Evolutionary conservation across 2,329 filamentous ascomycete genomes (phyloP).

Genomic region (Emergomyces pasteurianus): DNA sequence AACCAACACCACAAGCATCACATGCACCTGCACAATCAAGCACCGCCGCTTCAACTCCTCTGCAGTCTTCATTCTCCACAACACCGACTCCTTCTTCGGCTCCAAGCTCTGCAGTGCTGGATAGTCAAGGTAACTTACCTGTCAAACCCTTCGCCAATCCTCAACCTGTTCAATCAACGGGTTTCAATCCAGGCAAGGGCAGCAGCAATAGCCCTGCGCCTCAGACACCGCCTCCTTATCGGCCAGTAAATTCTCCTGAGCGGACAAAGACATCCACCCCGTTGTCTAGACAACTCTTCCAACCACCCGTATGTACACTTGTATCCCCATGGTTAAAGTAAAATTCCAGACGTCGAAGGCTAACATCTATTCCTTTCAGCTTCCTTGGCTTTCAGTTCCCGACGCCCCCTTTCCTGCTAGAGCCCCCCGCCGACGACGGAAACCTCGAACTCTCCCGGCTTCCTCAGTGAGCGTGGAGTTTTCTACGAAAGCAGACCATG

Average conservation of each 20-base stretch:
- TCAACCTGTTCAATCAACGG: slow-evolving; percentile 14
- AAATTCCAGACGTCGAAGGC: neutral
- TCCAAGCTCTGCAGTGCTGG: slow-evolving; percentile 17
- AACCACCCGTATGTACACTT: slow-evolving; percentile 16
- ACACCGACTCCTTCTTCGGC: slow-evolving; percentile 25
- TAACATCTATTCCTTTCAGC: slow-evolving; percentile 19
- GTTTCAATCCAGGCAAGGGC: slow-evolving; percentile 9
- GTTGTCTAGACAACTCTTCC: slow-evolving; percentile 12
- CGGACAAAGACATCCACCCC: slow-evolving; percentile 11
- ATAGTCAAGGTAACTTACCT: slow-evolving; percentile 19
- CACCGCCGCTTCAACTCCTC: slow-evolving; percentile 23
- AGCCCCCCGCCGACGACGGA: slow-evolving; percentile 37
- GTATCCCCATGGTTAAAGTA: slow-evolving; percentile 18
- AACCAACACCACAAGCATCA: slow-evolving; percentile 15
- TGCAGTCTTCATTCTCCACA: slow-evolving; percentile 18
- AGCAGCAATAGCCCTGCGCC: slow-evolving; percentile 21
- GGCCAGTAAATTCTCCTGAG: slow-evolving; percentile 12
- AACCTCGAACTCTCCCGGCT: slow-evolving; percentile 23
- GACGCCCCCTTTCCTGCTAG: slow-evolving; percentile 43
- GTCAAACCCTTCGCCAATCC: slow-evolving; percentile 15
- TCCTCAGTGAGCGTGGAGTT: slow-evolving; percentile 34
- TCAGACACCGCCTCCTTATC: slow-evolving; percentile 12
- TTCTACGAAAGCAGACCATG: slow-evolving; percentile 33
- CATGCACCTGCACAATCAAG: slow-evolving; percentile 25
- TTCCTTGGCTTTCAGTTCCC: slow-evolving; percentile 50